Evolutionary conservation across 139 green algal genomes (phyloP).

Genomic region (Chlorella sp.): DNA sequence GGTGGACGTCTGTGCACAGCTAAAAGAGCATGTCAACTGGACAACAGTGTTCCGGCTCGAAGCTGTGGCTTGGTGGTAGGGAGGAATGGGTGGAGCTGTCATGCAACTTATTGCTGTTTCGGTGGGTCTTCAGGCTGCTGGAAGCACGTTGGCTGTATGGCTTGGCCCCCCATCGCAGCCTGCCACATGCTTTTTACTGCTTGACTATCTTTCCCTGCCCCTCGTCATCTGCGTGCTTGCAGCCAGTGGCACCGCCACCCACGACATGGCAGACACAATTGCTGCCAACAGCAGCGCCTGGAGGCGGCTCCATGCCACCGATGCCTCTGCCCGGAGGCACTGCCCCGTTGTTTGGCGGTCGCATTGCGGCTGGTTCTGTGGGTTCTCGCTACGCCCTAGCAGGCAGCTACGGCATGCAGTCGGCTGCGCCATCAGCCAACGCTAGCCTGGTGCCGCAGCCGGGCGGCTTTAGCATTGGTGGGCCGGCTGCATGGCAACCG

Average conservation of each 20-base stretch:
- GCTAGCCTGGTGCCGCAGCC: conserved; percentile 5
- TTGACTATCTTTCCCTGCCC: neutral
- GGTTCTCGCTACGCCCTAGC: conserved; percentile 16
- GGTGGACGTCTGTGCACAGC: neutral
- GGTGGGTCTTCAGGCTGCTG: no score
- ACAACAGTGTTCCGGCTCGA: no score
- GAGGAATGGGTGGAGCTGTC: no score
- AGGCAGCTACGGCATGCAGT: neutral
- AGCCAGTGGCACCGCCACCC: conserved; percentile 4
- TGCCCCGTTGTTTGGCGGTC: neutral
- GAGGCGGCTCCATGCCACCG: no score
- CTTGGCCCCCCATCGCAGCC: neutral
- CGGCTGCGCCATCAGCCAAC: neutral
- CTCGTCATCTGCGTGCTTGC: neutral
- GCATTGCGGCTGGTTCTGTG: neutral
- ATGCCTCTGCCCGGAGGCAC: neutral
- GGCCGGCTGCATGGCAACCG: neutral
- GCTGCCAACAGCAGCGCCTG: neutral
- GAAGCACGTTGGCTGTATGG: no score
- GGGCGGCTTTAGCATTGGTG: neutral
- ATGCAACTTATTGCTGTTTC: no score
- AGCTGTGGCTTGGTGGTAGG: no score
- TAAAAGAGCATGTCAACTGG: neutral
- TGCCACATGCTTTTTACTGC: neutral
- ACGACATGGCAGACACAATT: neutral